Base-by-base conservation (phyloP, 257 asterid species). In the Solanum paucissectum region DNA sequence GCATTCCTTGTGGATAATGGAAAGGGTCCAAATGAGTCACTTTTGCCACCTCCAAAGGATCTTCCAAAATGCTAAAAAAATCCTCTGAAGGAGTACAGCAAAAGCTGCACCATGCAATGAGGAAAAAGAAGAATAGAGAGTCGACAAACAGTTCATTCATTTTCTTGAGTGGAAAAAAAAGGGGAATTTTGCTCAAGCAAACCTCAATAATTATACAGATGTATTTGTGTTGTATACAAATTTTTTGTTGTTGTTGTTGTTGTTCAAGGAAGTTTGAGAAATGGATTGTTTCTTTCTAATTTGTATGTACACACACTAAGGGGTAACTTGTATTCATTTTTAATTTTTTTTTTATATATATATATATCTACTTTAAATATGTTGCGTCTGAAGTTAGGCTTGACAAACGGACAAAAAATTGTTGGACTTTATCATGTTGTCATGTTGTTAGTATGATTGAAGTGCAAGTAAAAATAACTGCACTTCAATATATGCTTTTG, bases 1-100 rank as follows among this genome's bases (percentile, higher is more conserved):
- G 99, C 98, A 25, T 96, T 96, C 90, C 91, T 94, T 91, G 99
- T 96, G 92, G 99, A 96, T 21, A 93, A 96, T 90, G 99, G 98
- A 27, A 94, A 94, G 62, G 96, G 95, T 6, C 92, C 94, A 9
- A 93, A 91, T 73, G 89, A 94, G 88, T 93, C 95, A 4, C 72
- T 96, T 86, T 46, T 94, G 55, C 98, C 98, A 38, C 99, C 98
- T 55, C 99, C 99, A 37, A 90, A 91, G n/a, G 98, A 96, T 89
- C 90, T 96, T 66, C 99, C 99, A 66, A 89, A 92, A 71, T 96
- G 99, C 87, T 96, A 89, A 91, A 55, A 52, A 20, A 6, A 2
- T 5, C 29, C 44, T 25, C 29, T 7, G 6, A 23, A 23, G 12
- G 34, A 33, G 12, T 20, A 36, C 29, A 87, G 25, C 27, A 33